These are phyloP conservation scores for Trichoderma hamatum DNA, from an alignment of 2,329 filamentous ascomycete genomes.

Conservation along the genomic window DNA sequence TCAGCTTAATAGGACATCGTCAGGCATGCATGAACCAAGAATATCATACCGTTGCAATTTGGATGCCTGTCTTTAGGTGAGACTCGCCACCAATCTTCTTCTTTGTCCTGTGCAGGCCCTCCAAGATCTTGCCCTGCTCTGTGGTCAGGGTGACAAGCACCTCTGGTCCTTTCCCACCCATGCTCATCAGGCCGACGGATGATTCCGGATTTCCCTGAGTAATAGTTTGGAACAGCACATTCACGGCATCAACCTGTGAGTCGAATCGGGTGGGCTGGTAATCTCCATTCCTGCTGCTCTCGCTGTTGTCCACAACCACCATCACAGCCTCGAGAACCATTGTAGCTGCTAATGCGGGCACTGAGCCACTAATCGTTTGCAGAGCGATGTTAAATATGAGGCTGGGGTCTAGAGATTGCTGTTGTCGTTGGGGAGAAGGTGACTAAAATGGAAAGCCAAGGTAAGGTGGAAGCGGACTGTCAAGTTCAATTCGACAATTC, in stretches of 20 bases:
- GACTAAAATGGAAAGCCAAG: not conserved
- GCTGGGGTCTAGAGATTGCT: not conserved
- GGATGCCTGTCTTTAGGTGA: constrained; percentile 90
- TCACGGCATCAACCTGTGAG: constrained; percentile 92
- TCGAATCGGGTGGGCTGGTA: constrained; percentile 90
- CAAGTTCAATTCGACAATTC: not conserved
- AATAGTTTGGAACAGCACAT: constrained; percentile 93
- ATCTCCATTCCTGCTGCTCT: constrained; percentile 97
- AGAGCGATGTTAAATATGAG: not conserved
- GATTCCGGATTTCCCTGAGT: constrained; percentile 95
- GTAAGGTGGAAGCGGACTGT: not conserved
- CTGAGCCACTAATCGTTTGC: not conserved
- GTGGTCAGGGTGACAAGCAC: constrained; percentile 95
- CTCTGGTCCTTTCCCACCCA: constrained; percentile 96
- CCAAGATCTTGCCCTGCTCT: constrained; percentile 93
- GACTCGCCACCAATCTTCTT: constrained; percentile 87
- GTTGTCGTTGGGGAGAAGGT: not conserved
- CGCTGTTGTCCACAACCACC: constrained; percentile 99
- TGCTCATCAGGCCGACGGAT: constrained; percentile 96
- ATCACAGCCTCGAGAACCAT: constrained; percentile 99
- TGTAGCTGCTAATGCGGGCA: constrained; percentile 52
- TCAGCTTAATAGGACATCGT: constrained; percentile 18
- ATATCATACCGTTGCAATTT: constrained; percentile 82
- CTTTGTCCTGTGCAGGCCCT: constrained; percentile 85
- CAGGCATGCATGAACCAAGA: not conserved